These are phyloP conservation scores for Diaporthe capsici DNA, from an alignment of 2,329 filamentous ascomycete species.

Conservation along the genomic window DNA sequence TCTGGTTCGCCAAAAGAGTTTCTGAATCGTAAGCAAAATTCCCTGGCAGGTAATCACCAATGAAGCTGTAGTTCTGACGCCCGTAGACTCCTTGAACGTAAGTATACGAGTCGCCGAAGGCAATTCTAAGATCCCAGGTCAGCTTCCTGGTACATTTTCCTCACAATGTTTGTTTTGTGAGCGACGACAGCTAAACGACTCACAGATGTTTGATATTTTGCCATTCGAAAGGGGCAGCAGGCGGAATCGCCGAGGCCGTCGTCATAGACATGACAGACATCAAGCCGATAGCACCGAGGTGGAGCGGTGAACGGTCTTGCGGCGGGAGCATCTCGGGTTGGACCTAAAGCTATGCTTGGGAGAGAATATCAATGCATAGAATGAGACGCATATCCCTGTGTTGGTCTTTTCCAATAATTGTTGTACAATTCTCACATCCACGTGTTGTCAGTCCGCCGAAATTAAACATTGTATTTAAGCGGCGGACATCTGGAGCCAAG, in stretches of 20 bases:
- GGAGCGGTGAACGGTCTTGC: not conserved
- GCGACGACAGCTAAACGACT: not conserved
- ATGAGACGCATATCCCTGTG: not conserved
- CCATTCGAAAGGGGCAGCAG: conserved; percentile 43
- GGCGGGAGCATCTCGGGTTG: not conserved
- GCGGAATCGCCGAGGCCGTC: not conserved
- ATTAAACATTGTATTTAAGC: not conserved
- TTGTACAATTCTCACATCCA: not conserved
- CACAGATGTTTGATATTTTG: conserved; percentile 46
- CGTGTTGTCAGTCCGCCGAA: not conserved
- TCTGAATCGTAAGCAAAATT: conserved; percentile 60
- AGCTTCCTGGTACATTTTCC: not conserved
- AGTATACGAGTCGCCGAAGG: conserved; percentile 66
- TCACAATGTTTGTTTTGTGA: not conserved
- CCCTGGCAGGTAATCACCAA: conserved; percentile 61
- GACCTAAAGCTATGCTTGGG: not conserved
- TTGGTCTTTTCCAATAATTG: rapidly evolving
- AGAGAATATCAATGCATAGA: not conserved
- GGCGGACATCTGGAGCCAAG: not conserved
- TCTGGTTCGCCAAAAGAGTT: conserved; percentile 60
- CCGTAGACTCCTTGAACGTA: conserved; percentile 68
- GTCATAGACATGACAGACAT: not conserved
- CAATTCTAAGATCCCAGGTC: conserved; percentile 50
- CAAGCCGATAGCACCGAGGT: not conserved
- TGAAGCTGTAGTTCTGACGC: conserved; percentile 65